phyloP scores from a whole-genome alignment of 2,329 filamentous ascomycete genomes.

The Venturia carpophila region DNA sequence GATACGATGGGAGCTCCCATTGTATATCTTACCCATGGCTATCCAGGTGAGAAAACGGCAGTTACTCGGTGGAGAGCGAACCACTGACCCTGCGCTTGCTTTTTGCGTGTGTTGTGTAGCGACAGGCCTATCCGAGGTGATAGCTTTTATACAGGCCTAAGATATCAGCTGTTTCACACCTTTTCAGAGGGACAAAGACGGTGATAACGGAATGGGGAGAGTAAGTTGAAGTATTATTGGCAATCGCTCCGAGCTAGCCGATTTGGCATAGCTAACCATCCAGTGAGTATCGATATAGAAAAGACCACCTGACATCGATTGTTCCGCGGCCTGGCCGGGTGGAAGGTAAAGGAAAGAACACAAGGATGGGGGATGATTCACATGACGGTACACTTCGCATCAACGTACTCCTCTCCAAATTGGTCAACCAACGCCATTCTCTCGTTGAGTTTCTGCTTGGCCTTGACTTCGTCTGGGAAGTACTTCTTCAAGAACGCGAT shows the following conservation, averaged over 20 bases:
- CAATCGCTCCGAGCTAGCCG: neutral
- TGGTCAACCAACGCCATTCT: conserved; percentile 64
- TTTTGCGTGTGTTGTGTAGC: too few relatives aligned
- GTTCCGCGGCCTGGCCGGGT: too few relatives aligned
- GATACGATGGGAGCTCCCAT: too few relatives aligned
- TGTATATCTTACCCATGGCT: too few relatives aligned
- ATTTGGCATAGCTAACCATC: neutral
- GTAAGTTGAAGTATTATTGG: neutral
- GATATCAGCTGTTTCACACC: too few relatives aligned
- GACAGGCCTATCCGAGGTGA: too few relatives aligned
- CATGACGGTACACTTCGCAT: conserved; percentile 12
- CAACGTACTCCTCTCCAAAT: conserved; percentile 35
- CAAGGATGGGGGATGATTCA: neutral
- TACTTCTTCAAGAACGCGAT: conserved; percentile 64
- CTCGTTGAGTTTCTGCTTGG: conserved; percentile 59
- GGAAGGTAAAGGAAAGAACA: neutral
- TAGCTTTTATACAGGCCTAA: too few relatives aligned
- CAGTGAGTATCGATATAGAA: neutral
- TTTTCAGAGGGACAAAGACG: too few relatives aligned
- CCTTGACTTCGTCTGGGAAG: conserved; percentile 65
- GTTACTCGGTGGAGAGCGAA: too few relatives aligned
- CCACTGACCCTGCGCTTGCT: too few relatives aligned
- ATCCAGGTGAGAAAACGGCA: too few relatives aligned
- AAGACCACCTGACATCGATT: neutral
- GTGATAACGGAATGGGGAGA: too few relatives aligned